Base-by-base conservation (phyloP, 2,329 filamentous ascomycete species). In the Fusarium virguliforme region DNA sequence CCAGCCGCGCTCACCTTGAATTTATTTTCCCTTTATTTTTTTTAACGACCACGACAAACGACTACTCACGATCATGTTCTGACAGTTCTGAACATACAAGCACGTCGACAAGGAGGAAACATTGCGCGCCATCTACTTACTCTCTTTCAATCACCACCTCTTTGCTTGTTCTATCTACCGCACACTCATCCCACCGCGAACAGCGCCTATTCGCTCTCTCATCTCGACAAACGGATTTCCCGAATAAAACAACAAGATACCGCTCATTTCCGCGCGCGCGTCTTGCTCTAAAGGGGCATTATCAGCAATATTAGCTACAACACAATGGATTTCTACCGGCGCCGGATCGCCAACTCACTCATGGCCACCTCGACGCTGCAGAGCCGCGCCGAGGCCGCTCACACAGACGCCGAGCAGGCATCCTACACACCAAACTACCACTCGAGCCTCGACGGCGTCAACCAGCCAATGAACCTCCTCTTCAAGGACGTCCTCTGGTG, bases 401-500 rank as follows among this genome's bases (percentile, higher is more conserved):
- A 74, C 43, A 67, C 73, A 65, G 76, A 76, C 65, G 75, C 78
- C 68, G 76, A 79, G 53, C 77, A 84, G 24, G 82, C 80, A 43
- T 81, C 84, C 22, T 88, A 86, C 22, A 87, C 90, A 64, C 83
- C 85, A 13, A 85, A 87, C 18, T 91, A 85, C 77, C 83, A 85
- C 73, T 85, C 85, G 34, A 83, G 83, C 51, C 84, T 91, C 67
- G 87, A 86, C 73, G 89, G 89, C 60, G 89, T 91, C 69, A 87
- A 90, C 73, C 88, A 90, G 76, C 72, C 80, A 2, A 81, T 85
- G 71, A 90, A 91, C 77, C 78, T 88, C 71, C 72, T 88, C 12
- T 88, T 90, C 75, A 86, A 83, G 74, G 83, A 90, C 70, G 79
- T 83, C 40, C 75, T 91, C 12, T 91, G 89, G 89, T 89, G 86